These are phyloP conservation scores for Aechmea fasciata DNA, from an alignment of 176 grass and related monocot species.

Conservation along the genomic window DNA sequence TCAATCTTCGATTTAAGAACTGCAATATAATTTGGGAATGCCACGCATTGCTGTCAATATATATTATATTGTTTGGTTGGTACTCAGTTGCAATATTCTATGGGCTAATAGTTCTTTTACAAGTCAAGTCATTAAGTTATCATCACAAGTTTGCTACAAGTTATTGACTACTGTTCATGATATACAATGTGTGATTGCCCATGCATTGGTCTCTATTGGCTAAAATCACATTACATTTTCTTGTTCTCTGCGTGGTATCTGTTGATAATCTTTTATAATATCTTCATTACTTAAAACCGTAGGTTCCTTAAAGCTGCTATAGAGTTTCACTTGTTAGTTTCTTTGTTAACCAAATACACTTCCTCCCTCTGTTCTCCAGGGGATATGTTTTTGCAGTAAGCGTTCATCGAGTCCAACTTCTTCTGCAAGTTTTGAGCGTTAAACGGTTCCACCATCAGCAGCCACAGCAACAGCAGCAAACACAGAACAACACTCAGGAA, in stretches of 20 bases:
- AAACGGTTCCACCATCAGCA: conserved; percentile 90
- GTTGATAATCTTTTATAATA: not conserved
- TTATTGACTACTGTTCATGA: too few species aligned
- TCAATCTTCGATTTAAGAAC: not conserved
- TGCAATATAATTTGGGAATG: not conserved
- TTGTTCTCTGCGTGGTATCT: not conserved
- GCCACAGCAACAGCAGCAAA: conserved; percentile 63
- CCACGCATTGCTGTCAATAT: not conserved
- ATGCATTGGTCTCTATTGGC: not conserved
- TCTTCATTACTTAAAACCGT: too few species aligned
- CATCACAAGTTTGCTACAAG: too few species aligned
- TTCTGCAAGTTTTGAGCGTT: conserved; percentile 92
- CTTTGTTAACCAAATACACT: conserved; percentile 1
- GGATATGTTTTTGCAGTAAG: conserved; percentile 98
- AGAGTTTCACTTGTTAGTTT: too few species aligned
- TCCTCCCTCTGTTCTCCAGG: conserved; percentile 34
- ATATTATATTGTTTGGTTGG: not conserved
- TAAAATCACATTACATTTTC: not conserved
- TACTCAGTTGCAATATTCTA: too few species aligned
- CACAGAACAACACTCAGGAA: conserved; percentile 75
- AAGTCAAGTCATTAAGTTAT: too few species aligned
- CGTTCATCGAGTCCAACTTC: conserved; percentile 89
- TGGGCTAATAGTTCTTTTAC: too few species aligned
- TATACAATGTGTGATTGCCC: not conserved
- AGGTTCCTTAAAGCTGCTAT: too few species aligned